Evolutionary conservation across 768 basidiomycete genomes (phyloP).

Genomic region (Strobilomyces dryophilus): DNA sequence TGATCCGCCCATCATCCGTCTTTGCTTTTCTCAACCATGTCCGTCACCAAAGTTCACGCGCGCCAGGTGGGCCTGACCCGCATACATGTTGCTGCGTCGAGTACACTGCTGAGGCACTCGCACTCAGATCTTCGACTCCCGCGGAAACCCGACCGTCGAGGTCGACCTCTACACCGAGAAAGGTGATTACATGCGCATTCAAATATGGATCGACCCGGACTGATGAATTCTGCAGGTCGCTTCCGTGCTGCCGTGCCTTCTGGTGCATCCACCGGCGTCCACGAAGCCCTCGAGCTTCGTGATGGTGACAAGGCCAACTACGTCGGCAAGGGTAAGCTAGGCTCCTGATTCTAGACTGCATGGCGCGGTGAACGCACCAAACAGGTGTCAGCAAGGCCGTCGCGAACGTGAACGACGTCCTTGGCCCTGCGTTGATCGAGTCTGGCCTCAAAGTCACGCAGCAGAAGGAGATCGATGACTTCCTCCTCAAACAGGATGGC

Average conservation of each 20-base stretch:
- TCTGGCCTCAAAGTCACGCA: conserved; percentile 77
- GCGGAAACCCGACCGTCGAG: conserved; percentile 96
- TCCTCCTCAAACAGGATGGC: conserved; percentile 97
- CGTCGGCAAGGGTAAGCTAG: conserved; percentile 83
- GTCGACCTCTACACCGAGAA: conserved; percentile 86
- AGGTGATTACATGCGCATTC: conserved; percentile 44
- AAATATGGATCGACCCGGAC: conserved; percentile 7
- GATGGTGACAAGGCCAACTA: conserved; percentile 92
- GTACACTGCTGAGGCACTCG: conserved; percentile 11
- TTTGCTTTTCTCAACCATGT: conserved; percentile 57
- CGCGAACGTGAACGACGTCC: conserved; percentile 85
- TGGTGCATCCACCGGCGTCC: conserved; percentile 96
- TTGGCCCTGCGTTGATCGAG: conserved; percentile 86
- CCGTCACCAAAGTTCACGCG: conserved; percentile 86
- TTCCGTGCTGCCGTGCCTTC: conserved; percentile 96
- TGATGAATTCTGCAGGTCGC: conserved; percentile 52
- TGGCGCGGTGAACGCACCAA: neutral
- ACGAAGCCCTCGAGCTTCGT: conserved; percentile 98
- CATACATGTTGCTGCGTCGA: neutral
- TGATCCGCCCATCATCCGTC: conserved; percentile 10
- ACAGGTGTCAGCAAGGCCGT: conserved; percentile 93
- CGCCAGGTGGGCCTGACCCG: conserved; percentile 63
- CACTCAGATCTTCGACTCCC: conserved; percentile 94
- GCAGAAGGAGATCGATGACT: conserved; percentile 95
- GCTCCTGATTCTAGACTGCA: neutral